These are phyloP conservation scores for Penicillium malachiteum DNA, from an alignment of 495 filamentous ascomycete species.

Conservation along the genomic window DNA sequence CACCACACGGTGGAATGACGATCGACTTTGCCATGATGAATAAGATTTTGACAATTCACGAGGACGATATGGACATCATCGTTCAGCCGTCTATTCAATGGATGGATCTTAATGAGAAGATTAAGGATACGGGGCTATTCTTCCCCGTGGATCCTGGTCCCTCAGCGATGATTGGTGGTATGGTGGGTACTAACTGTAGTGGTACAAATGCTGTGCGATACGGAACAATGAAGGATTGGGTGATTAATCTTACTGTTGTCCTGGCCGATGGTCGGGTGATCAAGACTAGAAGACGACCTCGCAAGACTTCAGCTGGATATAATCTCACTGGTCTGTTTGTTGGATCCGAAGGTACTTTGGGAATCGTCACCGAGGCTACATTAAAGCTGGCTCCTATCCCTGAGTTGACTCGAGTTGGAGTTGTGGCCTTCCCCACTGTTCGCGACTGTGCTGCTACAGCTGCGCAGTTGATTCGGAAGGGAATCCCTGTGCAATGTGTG, in stretches of 20 bases:
- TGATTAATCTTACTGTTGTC: conserved; percentile 85
- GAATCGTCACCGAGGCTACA: conserved; percentile 82
- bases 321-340: conserved; percentile 83
- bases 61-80: conserved; percentile 87
- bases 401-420: conserved; percentile 74
- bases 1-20: conserved; percentile 79
- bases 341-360: conserved; percentile 90
- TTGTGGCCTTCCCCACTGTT: conserved; percentile 75
- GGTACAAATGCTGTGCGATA: conserved; percentile 94
- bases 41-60: conserved; percentile 72
- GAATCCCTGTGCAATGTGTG: conserved; percentile 82
- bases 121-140: conserved; percentile 76
- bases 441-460: conserved; percentile 80
- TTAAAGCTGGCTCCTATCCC: conserved; percentile 82
- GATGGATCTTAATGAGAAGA: conserved; percentile 76
- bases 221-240: conserved; percentile 97
- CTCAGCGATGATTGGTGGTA: conserved; percentile 82
- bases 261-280: conserved; percentile 89
- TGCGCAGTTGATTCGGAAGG: conserved; percentile 72
- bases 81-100: conserved; percentile 90
- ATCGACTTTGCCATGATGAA: conserved; percentile 91
- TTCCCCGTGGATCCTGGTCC: conserved; percentile 83
- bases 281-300: conserved; percentile 63
- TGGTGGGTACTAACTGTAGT: conserved; percentile 92
- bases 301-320: conserved; percentile 85